Base-by-base conservation (phyloP, 352 stramenopile species). In the Globisporangium barbulae region DNA sequence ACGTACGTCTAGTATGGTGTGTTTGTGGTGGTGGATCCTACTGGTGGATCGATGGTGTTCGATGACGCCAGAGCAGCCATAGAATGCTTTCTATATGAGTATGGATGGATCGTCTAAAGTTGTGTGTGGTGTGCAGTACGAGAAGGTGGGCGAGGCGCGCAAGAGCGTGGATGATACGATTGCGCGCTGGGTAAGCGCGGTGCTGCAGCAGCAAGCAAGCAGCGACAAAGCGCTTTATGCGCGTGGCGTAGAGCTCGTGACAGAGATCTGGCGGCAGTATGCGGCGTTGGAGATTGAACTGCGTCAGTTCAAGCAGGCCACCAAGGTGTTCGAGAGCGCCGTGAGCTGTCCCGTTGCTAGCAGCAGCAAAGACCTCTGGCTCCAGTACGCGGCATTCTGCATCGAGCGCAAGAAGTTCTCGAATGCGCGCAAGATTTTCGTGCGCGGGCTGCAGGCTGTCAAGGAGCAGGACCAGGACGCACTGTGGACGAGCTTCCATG, bases 281-380 rank as follows among this genome's bases (percentile, higher is more conserved):
- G 81, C 82, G n/a, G 78, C 76, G 55, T 69, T 93, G 48, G 84
- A 93, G 71, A 88, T 91, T 50, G 84, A 88, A 37, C 64, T 93
- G 56, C 80, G 84, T 13, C 84, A 93, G 73, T 93, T 93, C 64
- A 93, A 93, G 61, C 84, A 93, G 68, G 83, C 84, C 44, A 93
- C 84, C 8, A 91, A 89, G 60, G 82, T 91, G 37, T 89, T 91
- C 57, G 84, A 93, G 62, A 64, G 71, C 45, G 84, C 80, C 5
- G 75, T 81, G 50, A 72, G 49, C 47, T 90, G 81, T 53, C 70
- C 79, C 9, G 67, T 89, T 3, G 81, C 79, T 2, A 68, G 72
- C 21, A 47, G 28, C 19, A 75, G 63, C 56, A 72, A 61, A 4
- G 57, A 61, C 9, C 62, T 89, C 30, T 92, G 80, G 81, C 68